Evolutionary conservation across 345 rosid species (phyloP).

Genomic region (Brassica rapa): DNA sequence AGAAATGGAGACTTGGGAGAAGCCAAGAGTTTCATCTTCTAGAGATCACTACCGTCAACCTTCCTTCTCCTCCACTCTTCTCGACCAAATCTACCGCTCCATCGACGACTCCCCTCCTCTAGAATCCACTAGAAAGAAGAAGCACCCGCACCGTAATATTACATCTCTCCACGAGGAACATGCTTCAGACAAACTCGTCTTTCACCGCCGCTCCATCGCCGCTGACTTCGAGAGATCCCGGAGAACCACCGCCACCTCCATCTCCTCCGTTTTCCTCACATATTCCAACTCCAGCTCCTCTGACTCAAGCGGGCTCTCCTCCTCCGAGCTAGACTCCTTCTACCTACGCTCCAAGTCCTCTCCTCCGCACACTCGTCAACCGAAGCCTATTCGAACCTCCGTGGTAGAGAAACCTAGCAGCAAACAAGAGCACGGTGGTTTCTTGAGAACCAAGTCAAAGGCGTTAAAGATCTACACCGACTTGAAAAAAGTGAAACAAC

Average conservation of each 20-base stretch:
- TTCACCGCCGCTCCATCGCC: constrained; percentile 54
- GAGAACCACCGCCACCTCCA: not conserved
- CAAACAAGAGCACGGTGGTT: constrained; percentile 47
- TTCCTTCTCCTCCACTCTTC: constrained; percentile 85
- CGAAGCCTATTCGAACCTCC: constrained; percentile 60
- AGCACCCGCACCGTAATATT: constrained; percentile 4
- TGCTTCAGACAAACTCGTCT: constrained; percentile 24
- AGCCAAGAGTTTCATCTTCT: constrained; percentile 7
- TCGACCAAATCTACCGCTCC: constrained; percentile 78
- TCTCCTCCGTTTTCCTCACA: constrained; percentile 31
- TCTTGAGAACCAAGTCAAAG: constrained; percentile 67
- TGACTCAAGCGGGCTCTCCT: constrained; percentile 73
- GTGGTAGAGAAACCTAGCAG: constrained; percentile 39
- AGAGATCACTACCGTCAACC: constrained; percentile 47
- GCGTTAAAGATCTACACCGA: constrained; percentile 85
- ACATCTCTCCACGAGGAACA: constrained; percentile 15
- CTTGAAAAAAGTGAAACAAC: constrained; percentile 81
- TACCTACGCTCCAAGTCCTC: constrained; percentile 36
- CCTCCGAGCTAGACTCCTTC: constrained; percentile 76
- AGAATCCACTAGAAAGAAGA: constrained; percentile 23
- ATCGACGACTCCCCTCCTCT: constrained; percentile 53
- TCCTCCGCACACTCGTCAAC: constrained; percentile 28
- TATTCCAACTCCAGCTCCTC: constrained; percentile 76
- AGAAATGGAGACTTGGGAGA: constrained; percentile 56
- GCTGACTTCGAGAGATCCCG: constrained; percentile 42